Evolutionary conservation across 257 asterid species (phyloP).

Genomic region (Penstemon eatonii): DNA sequence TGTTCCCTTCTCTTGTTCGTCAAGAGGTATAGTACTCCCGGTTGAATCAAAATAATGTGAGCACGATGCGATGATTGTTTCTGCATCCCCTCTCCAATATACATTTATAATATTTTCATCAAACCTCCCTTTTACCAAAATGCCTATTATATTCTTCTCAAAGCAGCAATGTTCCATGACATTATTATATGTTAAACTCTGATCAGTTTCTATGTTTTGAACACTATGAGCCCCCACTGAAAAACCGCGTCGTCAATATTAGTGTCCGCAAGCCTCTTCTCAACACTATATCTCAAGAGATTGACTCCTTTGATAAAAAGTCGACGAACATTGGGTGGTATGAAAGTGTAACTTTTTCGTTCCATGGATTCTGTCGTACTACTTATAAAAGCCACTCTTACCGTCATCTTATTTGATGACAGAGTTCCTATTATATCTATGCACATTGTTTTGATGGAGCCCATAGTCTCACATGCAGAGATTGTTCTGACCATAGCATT

Average conservation of each 20-base stretch:
- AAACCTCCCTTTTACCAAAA: no score
- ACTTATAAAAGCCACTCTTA: slow-evolving; percentile 42
- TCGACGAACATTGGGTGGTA: slow-evolving; percentile 31
- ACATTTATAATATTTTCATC: no score
- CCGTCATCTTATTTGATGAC: slow-evolving; percentile 23
- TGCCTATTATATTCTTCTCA: slow-evolving; percentile 11
- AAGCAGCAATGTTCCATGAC: slow-evolving; percentile 11
- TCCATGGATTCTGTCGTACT: slow-evolving; percentile 19
- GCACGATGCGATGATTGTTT: slow-evolving; percentile 63
- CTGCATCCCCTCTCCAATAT: slow-evolving; percentile 92
- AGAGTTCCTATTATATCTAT: slow-evolving; percentile 25
- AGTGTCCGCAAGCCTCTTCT: slow-evolving; percentile 21
- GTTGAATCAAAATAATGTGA: slow-evolving; percentile 45
- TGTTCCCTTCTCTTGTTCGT: slow-evolving; percentile 24
- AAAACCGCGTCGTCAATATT: slow-evolving; percentile 33
- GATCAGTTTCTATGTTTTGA: slow-evolving; percentile 26
- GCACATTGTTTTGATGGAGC: slow-evolving; percentile 22
- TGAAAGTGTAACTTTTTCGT: slow-evolving; percentile 7
- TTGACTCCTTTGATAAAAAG: slow-evolving; percentile 42
- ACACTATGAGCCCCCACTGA: slow-evolving; percentile 29
- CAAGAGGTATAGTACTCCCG: slow-evolving; percentile 43
- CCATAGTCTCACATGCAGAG: slow-evolving; percentile 25
- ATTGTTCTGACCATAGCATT: slow-evolving; percentile 23
- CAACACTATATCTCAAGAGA: slow-evolving; percentile 37
- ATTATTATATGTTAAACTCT: no score